Conservation (phyloP, 192 early-diverging fungal genomes). For the Chytriomyces confervae region DNA sequence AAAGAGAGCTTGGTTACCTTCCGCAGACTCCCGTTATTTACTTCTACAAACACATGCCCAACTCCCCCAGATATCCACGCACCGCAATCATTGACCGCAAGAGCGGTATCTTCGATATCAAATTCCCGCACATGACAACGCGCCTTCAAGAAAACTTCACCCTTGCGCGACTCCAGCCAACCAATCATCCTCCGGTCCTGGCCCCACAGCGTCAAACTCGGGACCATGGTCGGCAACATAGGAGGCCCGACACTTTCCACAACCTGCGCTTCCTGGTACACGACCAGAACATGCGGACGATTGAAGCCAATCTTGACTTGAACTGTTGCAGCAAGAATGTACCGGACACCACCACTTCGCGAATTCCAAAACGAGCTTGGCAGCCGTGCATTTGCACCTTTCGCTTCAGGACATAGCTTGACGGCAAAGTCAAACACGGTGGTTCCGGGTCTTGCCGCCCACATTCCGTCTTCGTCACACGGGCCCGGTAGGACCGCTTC, state of each 20-base stretch:
- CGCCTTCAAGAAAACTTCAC: slow-evolving; percentile 42
- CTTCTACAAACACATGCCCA: slow-evolving; percentile 46
- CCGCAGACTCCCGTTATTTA: slow-evolving; percentile 40
- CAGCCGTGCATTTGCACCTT: slow-evolving; percentile 29
- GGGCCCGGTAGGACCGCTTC: slow-evolving; percentile 51
- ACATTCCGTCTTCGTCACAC: slow-evolving; percentile 63
- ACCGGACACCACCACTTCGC: slow-evolving; percentile 51
- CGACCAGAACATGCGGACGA: slow-evolving; percentile 15
- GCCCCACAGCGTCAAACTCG: slow-evolving; percentile 26
- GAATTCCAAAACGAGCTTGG: slow-evolving; percentile 51
- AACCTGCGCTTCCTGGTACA: slow-evolving; percentile 41
- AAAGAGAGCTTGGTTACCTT: slow-evolving; percentile 38
- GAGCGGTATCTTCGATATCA: background rate
- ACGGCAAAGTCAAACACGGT: slow-evolving; percentile 46
- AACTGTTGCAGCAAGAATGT: slow-evolving; percentile 47
- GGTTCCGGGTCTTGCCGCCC: slow-evolving; percentile 46
- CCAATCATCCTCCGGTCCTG: slow-evolving; percentile 26
- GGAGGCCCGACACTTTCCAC: slow-evolving; percentile 38
- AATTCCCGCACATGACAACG: slow-evolving; percentile 29
- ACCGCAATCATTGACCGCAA: background rate
- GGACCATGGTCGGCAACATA: slow-evolving; percentile 12
- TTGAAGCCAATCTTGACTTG: slow-evolving; percentile 40
- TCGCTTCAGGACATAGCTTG: slow-evolving; percentile 21
- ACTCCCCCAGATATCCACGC: slow-evolving; percentile 42
- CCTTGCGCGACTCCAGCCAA: slow-evolving; percentile 41